Evolutionary conservation across 345 rosid species (phyloP).

Genomic region (Eucalyptus cloeziana): DNA sequence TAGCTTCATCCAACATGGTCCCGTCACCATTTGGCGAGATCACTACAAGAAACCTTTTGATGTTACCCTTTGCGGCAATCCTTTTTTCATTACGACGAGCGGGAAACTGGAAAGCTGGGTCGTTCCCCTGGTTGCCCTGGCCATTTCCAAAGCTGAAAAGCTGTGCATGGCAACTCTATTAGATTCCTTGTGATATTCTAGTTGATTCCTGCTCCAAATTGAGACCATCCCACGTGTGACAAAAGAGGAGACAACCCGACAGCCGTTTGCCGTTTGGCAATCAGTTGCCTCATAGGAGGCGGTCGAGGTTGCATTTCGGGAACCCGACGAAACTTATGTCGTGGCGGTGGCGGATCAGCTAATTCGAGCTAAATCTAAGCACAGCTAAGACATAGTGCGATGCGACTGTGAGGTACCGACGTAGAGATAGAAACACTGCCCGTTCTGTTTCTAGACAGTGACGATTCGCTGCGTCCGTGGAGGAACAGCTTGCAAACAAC

Average conservation of each 20-base stretch:
- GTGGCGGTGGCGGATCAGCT: not conserved
- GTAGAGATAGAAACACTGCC: not conserved
- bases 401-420: not conserved
- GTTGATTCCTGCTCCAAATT: not conserved
- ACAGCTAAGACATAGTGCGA: not conserved
- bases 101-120: not conserved
- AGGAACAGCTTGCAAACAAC: not conserved
- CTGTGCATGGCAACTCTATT: not conserved
- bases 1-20: not conserved
- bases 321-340: not conserved
- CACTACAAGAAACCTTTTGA: not conserved
- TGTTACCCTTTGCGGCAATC: not conserved
- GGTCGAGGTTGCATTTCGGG: not conserved
- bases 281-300: not conserved
- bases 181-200: not conserved
- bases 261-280: not conserved
- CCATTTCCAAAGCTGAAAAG: not conserved
- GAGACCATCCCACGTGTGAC: not conserved
- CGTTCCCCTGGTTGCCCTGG: not conserved
- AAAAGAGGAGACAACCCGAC: not conserved
- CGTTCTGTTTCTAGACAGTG: not conserved
- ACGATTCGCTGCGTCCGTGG: not conserved
- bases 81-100: not conserved
- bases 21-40: not conserved
- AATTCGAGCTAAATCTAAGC: not conserved